Evolutionary conservation across 257 asterid genomes (phyloP).

Genomic region (Avicennia marina): DNA sequence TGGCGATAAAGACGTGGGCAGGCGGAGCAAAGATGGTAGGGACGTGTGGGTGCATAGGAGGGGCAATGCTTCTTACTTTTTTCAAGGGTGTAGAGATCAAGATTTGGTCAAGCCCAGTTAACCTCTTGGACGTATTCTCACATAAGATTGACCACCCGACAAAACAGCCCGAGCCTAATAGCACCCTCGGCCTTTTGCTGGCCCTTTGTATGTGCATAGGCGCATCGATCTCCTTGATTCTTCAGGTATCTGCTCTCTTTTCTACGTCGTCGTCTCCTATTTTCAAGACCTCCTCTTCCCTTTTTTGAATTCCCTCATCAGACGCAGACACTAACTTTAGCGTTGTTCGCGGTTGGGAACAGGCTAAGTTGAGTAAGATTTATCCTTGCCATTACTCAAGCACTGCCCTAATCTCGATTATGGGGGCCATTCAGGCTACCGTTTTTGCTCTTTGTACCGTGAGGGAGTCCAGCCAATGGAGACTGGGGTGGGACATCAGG

Average conservation of each 20-base stretch:
- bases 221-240: conserved; percentile 35
- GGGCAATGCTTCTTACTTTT: conserved; percentile 73
- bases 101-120: conserved; percentile 32
- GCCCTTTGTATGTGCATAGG: conserved; percentile 39
- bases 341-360: neutral
- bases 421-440: conserved; percentile 59
- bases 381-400: conserved; percentile 76
- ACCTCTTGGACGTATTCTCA: conserved; percentile 11
- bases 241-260: conserved; percentile 38
- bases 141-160: neutral
- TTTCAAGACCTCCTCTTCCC: too few species aligned
- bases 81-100: conserved; percentile 48
- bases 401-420: conserved; percentile 50
- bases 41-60: conserved; percentile 51
- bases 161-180: conserved; percentile 20
- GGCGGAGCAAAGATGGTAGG: conserved; percentile 66
- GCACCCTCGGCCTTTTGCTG: conserved; percentile 41
- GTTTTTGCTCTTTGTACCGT: conserved; percentile 45
- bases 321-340: neutral
- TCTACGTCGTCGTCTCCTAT: too few species aligned
- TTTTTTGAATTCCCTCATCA: neutral
- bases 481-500: conserved; percentile 54
- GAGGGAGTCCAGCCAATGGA: conserved; percentile 54
- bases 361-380: conserved; percentile 50
- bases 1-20: conserved; percentile 37